phyloP scores from a whole-genome alignment of 768 basidiomycete species.

The Piloderma croceum region DNA sequence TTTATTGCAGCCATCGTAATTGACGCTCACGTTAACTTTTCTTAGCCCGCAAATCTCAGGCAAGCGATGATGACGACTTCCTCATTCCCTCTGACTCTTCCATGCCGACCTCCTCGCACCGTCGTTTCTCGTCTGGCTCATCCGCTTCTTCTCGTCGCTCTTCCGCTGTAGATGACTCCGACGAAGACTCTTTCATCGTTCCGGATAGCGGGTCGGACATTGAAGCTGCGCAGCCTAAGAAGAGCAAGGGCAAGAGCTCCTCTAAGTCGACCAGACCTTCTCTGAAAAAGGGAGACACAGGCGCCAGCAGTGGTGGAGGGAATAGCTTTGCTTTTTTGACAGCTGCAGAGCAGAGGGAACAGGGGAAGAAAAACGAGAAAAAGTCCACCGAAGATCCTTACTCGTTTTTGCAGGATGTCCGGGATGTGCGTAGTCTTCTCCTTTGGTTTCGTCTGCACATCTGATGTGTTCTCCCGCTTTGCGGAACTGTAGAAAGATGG shows the following conservation, averaged over 20 bases:
- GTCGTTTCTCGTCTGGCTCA: no score
- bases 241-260: no score
- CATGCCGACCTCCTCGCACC: constrained; percentile 49
- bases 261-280: no score
- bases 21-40: constrained; percentile 2
- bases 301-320: constrained; percentile 22
- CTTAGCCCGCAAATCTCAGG: constrained; percentile 37
- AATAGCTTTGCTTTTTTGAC: constrained; percentile 59
- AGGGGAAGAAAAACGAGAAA: constrained; percentile 78
- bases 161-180: constrained; percentile 38
- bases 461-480: constrained; percentile 9
- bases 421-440: constrained; percentile 49
- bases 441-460: background rate
- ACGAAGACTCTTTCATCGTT: no score
- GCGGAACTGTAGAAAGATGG: constrained; percentile 67
- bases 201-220: no score
- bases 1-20: background rate
- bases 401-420: constrained; percentile 62
- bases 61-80: constrained; percentile 63
- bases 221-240: no score
- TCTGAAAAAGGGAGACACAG: constrained; percentile 26
- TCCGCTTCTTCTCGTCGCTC: constrained; percentile 35
- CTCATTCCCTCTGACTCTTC: constrained; percentile 64
- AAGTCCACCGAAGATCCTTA: constrained; percentile 74
- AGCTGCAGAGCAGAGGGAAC: constrained; percentile 71